Conservation (phyloP, 2,329 filamentous ascomycete genomes). For the Neopestalotiopsis clavispora region DNA sequence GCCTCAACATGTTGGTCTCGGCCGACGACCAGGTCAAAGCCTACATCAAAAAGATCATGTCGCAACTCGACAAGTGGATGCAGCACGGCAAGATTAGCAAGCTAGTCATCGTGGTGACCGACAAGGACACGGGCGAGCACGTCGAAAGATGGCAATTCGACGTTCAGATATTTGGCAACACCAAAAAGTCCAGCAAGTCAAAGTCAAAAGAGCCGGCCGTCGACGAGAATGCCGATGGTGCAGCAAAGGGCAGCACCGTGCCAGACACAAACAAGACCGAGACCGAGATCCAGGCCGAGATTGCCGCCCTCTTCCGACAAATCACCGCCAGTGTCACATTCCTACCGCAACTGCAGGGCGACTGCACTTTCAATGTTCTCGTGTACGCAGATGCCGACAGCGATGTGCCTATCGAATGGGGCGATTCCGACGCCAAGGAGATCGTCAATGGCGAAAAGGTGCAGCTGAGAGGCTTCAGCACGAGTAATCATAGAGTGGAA, state of each 20-base stretch:
- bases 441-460: slow-evolving; percentile 94
- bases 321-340: slow-evolving; percentile 98
- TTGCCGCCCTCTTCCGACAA: slow-evolving; percentile 95
- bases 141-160: slow-evolving; percentile 99
- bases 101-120: slow-evolving; percentile 93
- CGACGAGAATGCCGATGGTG: slow-evolving; percentile 32
- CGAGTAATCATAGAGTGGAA: slow-evolving; percentile 90
- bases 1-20: slow-evolving; percentile 96
- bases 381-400: slow-evolving; percentile 97
- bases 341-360: slow-evolving; percentile 87
- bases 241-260: slow-evolving; percentile 20
- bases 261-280: slow-evolving; percentile 79
- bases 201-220: slow-evolving; percentile 59
- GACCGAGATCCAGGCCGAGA: slow-evolving; percentile 91
- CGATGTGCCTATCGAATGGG: slow-evolving; percentile 97
- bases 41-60: slow-evolving; percentile 99
- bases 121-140: slow-evolving; percentile 95
- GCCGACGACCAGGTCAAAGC: slow-evolving; percentile 98
- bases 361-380: slow-evolving; percentile 98
- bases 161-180: slow-evolving; percentile 50
- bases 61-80: slow-evolving; percentile 98
- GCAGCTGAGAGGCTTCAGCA: slow-evolving; percentile 94
- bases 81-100: slow-evolving; percentile 95
- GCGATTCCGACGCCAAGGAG: slow-evolving; percentile 97
- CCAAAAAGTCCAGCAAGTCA: slow-evolving; percentile 37